Percentiles rank a stretch among this genome's conserved stretches.
Evolutionary conservation across 2,329 filamentous ascomycete species (phyloP).

Genomic region (Periconia sp.): DNA sequence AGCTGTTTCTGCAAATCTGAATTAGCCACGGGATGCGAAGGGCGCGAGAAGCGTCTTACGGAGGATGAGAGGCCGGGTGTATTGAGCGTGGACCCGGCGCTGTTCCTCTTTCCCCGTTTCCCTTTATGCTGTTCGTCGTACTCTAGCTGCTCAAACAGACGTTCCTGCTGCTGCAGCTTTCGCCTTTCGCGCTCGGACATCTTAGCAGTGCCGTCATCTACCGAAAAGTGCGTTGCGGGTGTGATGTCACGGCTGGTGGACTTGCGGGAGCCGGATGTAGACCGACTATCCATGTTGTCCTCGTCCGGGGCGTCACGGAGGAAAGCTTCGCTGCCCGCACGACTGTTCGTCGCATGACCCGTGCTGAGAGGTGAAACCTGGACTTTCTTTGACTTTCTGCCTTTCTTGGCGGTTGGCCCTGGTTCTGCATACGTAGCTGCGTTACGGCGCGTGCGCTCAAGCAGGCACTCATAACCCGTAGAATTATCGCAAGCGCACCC

Average conservation of each 20-base stretch:
- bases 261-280: constrained; percentile 62
- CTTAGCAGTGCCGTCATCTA: constrained; percentile 55
- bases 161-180: constrained; percentile 68
- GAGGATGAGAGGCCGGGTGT: constrained; percentile 55
- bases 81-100: constrained; percentile 60
- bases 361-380: constrained; percentile 62
- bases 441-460: constrained; percentile 43
- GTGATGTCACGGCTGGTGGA: constrained; percentile 67
- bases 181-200: constrained; percentile 67
- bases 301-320: constrained; percentile 60
- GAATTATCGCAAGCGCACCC: constrained; percentile 73
- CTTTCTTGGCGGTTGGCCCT: constrained; percentile 41
- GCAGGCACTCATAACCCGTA: constrained; percentile 42
- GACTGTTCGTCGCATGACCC: constrained; percentile 60
- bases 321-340: constrained; percentile 64
- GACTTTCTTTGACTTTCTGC: constrained; percentile 56
- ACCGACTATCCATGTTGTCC: constrained; percentile 62
- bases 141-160: constrained; percentile 66
- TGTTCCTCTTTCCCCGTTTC: constrained; percentile 63
- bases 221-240: constrained; percentile 60
- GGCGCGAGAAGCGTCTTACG: constrained; percentile 34
- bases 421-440: constrained; percentile 33
- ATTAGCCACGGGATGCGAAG: constrained; percentile 27
- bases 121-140: constrained; percentile 60
- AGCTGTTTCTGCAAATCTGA: constrained; percentile 40